These are phyloP conservation scores for Cladosporium colombiae DNA, from an alignment of 2,329 filamentous ascomycete genomes.

Conservation along the genomic window DNA sequence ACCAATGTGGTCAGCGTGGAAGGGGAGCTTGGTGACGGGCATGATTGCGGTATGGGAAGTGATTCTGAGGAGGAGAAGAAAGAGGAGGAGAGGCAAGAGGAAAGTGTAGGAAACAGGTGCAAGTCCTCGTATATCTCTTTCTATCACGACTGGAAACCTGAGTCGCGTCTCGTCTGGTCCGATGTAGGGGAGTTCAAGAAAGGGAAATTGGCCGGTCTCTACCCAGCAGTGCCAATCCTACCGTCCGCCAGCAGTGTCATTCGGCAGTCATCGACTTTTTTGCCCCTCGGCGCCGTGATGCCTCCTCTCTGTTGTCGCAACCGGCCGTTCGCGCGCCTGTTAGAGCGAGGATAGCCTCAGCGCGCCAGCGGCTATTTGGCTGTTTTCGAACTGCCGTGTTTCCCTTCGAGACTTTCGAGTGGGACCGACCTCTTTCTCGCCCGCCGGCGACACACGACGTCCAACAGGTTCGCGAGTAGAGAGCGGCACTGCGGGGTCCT, in stretches of 20 bases:
- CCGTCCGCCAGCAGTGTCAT: constrained; percentile 10
- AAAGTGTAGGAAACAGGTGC: constrained; percentile 8
- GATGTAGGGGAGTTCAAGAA: constrained; percentile 12
- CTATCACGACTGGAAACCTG: not conserved
- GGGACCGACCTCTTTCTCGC: constrained; percentile 3
- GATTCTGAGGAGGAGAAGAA: not conserved
- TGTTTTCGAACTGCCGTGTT: constrained; percentile 17
- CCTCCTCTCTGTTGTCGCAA: constrained; percentile 9
- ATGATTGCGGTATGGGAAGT: constrained; percentile 21
- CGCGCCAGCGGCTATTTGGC: not conserved
- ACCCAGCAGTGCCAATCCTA: not conserved
- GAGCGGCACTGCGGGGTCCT: constrained; percentile 2
- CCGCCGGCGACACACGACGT: not conserved
- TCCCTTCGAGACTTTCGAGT: not conserved
- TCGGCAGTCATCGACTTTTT: constrained; percentile 16
- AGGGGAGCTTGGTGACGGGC: constrained; percentile 54
- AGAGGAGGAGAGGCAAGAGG: not conserved
- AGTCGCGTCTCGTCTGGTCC: constrained; percentile 5
- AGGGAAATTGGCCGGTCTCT: constrained; percentile 4
- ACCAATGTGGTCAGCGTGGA: constrained; percentile 73
- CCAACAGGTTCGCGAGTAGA: not conserved
- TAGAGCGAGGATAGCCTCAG: constrained; percentile 4
- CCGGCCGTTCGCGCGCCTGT: constrained; percentile 5
- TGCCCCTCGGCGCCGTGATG: constrained; percentile 6
- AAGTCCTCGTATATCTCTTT: constrained; percentile 5